These are phyloP conservation scores for Cytospora leucostoma DNA, from an alignment of 2,329 filamentous ascomycete genomes.

Conservation along the genomic window DNA sequence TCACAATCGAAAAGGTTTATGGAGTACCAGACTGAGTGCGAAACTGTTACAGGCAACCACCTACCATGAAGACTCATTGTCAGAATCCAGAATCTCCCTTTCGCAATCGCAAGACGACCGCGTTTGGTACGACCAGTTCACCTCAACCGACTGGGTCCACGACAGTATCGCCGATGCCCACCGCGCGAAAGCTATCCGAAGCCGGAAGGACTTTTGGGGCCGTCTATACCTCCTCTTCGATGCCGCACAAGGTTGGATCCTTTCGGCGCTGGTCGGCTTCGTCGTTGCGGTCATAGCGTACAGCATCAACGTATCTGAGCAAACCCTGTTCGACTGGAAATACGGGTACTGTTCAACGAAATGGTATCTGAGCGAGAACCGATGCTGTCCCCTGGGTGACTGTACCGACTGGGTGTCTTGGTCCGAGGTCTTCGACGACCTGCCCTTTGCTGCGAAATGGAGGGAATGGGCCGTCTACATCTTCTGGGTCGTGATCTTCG, in stretches of 20 bases:
- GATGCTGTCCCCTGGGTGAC: conserved; percentile 56
- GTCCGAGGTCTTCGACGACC: conserved; percentile 50
- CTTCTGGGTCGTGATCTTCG: conserved; percentile 67
- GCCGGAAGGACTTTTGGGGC: conserved; percentile 82
- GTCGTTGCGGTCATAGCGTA: conserved; percentile 86
- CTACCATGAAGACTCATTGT: conserved; percentile 58
- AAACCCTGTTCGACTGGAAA: conserved; percentile 85
- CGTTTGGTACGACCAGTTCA: conserved; percentile 98
- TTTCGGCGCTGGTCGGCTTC: conserved; percentile 87
- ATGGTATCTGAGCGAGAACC: conserved; percentile 76
- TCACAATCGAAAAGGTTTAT: conserved; percentile 61
- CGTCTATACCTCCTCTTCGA: conserved; percentile 76
- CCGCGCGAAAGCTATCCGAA: conserved; percentile 79
- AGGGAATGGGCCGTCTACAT: conserved; percentile 81
- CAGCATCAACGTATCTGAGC: conserved; percentile 83
- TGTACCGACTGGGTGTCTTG: conserved; percentile 61
- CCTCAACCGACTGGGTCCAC: conserved; percentile 96
- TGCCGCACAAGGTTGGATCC: conserved; percentile 88
- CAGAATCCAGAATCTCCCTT: conserved; percentile 65
- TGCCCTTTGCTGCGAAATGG: conserved; percentile 54
- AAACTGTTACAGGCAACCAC: conserved; percentile 64
- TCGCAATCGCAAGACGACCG: conserved; percentile 78
- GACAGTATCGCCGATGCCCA: conserved; percentile 95
- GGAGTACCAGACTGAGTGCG: conserved; percentile 59
- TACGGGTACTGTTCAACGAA: conserved; percentile 74